Conservation (phyloP, 2,329 filamentous ascomycete genomes). For the Magnaporthiopsis incrustans region DNA sequence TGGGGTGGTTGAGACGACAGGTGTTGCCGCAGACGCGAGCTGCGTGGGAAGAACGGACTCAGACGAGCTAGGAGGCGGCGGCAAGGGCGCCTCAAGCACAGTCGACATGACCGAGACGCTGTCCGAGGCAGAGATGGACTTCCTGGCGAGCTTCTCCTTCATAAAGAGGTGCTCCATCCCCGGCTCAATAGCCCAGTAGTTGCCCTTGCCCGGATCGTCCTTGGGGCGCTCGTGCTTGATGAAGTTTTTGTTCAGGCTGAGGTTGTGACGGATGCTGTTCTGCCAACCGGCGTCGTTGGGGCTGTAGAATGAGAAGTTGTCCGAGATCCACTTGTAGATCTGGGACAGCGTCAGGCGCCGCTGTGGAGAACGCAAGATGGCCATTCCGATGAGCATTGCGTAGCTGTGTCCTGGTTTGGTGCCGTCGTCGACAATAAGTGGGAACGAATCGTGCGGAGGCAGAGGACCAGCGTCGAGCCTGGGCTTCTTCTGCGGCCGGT, state of each 20-base stretch:
- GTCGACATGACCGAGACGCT: slow-evolving; percentile 51
- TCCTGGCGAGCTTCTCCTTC: slow-evolving; percentile 70
- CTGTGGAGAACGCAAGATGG: slow-evolving; percentile 78
- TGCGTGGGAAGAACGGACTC: slow-evolving; percentile 43
- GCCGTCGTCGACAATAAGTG: slow-evolving; percentile 74
- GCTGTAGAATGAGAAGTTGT: slow-evolving; percentile 83
- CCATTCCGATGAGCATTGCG: slow-evolving; percentile 92
- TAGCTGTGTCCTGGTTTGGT: slow-evolving; percentile 88
- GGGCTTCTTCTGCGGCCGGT: slow-evolving; percentile 57
- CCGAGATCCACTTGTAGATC: slow-evolving; percentile 99
- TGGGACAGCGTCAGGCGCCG: slow-evolving; percentile 82
- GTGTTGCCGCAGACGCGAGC: neutral
- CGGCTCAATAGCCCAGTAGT: slow-evolving; percentile 92
- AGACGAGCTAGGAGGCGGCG: slow-evolving; percentile 26
- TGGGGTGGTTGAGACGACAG: neutral
- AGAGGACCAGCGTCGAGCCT: slow-evolving; percentile 51
- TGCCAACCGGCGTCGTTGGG: slow-evolving; percentile 87
- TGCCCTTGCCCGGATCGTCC: slow-evolving; percentile 94
- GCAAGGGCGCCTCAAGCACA: slow-evolving; percentile 43
- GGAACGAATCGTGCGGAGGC: slow-evolving; percentile 72
- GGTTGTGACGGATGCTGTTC: slow-evolving; percentile 97
- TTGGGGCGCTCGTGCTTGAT: slow-evolving; percentile 93
- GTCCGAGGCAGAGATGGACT: slow-evolving; percentile 46
- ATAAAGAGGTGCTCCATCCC: slow-evolving; percentile 85
- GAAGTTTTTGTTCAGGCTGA: slow-evolving; percentile 94